Conservation (phyloP, 2,329 filamentous ascomycete genomes). For the Nothophoma quercina region DNA sequence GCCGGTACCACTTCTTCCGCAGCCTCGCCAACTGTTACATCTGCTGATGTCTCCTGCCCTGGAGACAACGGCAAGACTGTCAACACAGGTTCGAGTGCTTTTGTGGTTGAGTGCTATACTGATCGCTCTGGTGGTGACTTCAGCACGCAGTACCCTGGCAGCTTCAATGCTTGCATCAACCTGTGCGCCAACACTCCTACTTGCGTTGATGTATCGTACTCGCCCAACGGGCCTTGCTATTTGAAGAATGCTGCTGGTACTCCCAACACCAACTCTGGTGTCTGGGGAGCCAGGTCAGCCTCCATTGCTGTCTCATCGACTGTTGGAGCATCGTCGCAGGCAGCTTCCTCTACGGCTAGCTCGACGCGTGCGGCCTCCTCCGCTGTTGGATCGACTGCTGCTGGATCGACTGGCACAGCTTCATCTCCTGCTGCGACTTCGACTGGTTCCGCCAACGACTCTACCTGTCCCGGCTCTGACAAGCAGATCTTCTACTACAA, state of each 20-base stretch:
- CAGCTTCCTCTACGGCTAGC: too few species aligned
- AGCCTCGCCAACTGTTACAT: background rate
- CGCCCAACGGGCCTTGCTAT: constrained; percentile 22
- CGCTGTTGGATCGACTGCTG: too few species aligned
- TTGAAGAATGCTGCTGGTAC: constrained; percentile 18
- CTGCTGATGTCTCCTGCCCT: constrained; percentile 13
- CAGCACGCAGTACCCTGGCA: background rate
- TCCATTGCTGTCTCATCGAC: background rate
- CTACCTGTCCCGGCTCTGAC: constrained; percentile 19
- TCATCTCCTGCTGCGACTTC: background rate
- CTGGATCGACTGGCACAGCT: background rate
- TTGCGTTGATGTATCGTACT: constrained; percentile 19
- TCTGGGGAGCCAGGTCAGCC: constrained; percentile 19
- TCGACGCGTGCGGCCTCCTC: background rate
- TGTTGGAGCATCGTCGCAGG: too few species aligned
- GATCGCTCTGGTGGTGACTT: constrained; percentile 17
- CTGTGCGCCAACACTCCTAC: constrained; percentile 7
- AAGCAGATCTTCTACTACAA: background rate
- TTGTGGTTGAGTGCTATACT: constrained; percentile 22
- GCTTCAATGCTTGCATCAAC: constrained; percentile 9
- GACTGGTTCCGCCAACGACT: background rate
- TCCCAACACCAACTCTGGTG: constrained; percentile 6
- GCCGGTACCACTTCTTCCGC: background rate
- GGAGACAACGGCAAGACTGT: constrained; percentile 11
- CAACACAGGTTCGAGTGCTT: constrained; percentile 15